A percentile compares a stretch with the other conserved stretches of the same genome.
Conservation (phyloP, 768 basidiomycete genomes). For the Nevesoporus exiguus region DNA sequence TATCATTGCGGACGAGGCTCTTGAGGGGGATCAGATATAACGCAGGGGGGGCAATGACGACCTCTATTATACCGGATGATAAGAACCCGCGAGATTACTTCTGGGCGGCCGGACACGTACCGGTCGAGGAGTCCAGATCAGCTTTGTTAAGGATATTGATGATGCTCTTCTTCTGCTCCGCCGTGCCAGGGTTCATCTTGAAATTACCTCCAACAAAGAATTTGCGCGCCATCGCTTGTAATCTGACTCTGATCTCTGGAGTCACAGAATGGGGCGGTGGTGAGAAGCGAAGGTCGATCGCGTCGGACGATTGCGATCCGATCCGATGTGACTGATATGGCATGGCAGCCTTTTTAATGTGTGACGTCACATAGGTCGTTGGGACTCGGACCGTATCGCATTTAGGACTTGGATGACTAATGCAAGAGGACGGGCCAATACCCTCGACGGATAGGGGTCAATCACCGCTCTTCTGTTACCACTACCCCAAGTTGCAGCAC, state of each 20-base stretch:
- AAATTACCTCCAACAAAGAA: conserved; percentile 99
- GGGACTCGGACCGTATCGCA: no score
- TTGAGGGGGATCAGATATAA: conserved; percentile 80
- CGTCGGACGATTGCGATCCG: conserved; percentile 1
- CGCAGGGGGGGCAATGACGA: conserved; percentile 88
- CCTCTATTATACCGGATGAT: conserved; percentile 50
- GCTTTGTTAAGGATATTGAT: conserved; percentile 74
- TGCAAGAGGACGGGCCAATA: no score
- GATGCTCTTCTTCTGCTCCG: conserved; percentile 61
- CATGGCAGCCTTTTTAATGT: no score
- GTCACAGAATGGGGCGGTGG: background rate
- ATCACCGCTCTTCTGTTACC: no score
- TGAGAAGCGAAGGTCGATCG: background rate
- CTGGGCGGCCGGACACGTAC: conserved; percentile 38
- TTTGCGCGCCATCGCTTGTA: conserved; percentile 59
- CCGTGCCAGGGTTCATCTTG: conserved; percentile 89
- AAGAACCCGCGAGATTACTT: conserved; percentile 5
- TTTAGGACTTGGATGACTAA: no score
- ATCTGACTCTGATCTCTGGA: background rate
- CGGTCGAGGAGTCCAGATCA: conserved; percentile 69
- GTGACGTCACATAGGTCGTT: no score
- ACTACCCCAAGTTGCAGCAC: no score
- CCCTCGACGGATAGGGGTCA: no score
- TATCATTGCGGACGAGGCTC: conserved; percentile 55
- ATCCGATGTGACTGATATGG: no score